Evolutionary conservation across 805 yeast species (phyloP).

Genomic region (Ogataea ganodermae): DNA sequence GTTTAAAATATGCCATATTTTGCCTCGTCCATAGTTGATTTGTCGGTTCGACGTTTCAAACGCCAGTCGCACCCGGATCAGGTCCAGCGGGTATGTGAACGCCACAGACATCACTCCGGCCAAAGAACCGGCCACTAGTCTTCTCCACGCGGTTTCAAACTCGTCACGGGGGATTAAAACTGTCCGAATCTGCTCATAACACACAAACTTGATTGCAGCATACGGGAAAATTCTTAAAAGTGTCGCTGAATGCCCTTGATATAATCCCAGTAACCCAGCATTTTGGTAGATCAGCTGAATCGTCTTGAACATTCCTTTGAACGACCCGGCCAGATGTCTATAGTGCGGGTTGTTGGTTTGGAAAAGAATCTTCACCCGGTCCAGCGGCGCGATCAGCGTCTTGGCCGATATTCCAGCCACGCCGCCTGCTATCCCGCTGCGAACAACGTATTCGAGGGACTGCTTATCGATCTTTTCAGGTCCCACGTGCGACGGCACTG

Average conservation of each 20-base stretch:
- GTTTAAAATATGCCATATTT: constrained; percentile 32
- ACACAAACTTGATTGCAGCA: constrained; percentile 95
- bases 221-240: constrained; percentile 90
- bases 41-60: constrained; percentile 62
- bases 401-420: constrained; percentile 95
- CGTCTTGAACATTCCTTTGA: constrained; percentile 74
- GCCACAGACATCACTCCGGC: constrained; percentile 88
- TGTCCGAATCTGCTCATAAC: constrained; percentile 89
- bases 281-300: constrained; percentile 60
- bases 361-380: constrained; percentile 90
- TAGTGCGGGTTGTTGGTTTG: constrained; percentile 95
- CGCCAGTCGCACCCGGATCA: constrained; percentile 88
- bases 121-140: constrained; percentile 85
- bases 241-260: constrained; percentile 96
- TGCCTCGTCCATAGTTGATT: constrained; percentile 33
- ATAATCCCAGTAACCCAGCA: constrained; percentile 81
- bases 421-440: constrained; percentile 94
- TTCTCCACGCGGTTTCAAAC: constrained; percentile 77
- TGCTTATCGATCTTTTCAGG: constrained; percentile 55
- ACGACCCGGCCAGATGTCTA: constrained; percentile 74
- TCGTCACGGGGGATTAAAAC: constrained; percentile 71
- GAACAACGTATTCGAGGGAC: constrained; percentile 72
- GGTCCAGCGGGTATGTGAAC: constrained; percentile 88
- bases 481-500: constrained; percentile 6
- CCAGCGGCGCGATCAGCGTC: constrained; percentile 92